These are phyloP conservation scores for Biscogniauxia marginata DNA, from an alignment of 2,329 filamentous ascomycete species.

Conservation along the genomic window DNA sequence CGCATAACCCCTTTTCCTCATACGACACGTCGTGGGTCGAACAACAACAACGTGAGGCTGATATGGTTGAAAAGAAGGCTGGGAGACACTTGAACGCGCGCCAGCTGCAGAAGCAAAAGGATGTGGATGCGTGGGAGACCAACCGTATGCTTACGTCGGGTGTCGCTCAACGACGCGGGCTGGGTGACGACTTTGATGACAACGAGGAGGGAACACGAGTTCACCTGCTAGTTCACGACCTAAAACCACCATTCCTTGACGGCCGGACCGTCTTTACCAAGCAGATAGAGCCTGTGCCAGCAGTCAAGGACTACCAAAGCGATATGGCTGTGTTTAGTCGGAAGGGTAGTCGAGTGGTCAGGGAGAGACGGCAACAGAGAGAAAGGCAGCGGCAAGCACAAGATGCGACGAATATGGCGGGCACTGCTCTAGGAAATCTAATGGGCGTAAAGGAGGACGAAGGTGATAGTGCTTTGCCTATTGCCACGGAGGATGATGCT, in stretches of 20 bases:
- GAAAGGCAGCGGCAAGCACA: constrained; percentile 93
- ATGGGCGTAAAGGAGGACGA: constrained; percentile 95
- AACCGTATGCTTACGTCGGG: constrained; percentile 98
- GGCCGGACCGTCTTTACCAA: constrained; percentile 96
- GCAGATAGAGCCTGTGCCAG: constrained; percentile 90
- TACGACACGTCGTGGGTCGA: constrained; percentile 71
- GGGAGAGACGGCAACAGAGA: constrained; percentile 85
- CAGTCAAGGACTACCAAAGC: constrained; percentile 89
- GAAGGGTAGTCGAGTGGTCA: constrained; percentile 91
- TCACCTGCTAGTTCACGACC: constrained; percentile 88
- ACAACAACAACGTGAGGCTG: constrained; percentile 68
- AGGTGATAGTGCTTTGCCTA: constrained; percentile 82
- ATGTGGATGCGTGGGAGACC: constrained; percentile 97
- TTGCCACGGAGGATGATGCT: constrained; percentile 67
- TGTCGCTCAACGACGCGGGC: constrained; percentile 84
- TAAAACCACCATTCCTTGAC: constrained; percentile 92
- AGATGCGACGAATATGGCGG: constrained; percentile 88
- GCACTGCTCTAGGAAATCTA: constrained; percentile 88
- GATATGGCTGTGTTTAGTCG: constrained; percentile 98
- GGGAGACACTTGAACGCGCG: constrained; percentile 68
- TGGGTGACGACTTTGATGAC: constrained; percentile 79
- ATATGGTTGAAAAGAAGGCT: constrained; percentile 76
- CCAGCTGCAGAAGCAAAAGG: constrained; percentile 82
- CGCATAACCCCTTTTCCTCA: constrained; percentile 87
- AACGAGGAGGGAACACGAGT: constrained; percentile 88